Evolutionary conservation across 176 grass and related monocot species (phyloP), one percentile per base, ranked within the genome.

Genomic region (Lolium multiflorum): DNA sequence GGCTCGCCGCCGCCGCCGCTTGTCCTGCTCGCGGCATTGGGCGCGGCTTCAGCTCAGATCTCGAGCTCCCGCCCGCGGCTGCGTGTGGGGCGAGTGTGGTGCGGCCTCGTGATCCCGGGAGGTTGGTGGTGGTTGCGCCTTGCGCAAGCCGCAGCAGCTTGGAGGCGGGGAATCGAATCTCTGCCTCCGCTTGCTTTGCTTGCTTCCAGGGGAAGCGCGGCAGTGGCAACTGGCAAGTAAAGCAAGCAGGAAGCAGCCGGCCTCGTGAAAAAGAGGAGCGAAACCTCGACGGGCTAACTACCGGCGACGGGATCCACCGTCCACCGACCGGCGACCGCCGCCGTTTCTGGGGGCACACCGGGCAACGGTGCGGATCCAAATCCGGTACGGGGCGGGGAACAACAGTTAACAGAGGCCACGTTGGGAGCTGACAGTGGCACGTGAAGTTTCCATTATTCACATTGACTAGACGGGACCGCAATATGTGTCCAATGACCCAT

Each of bases 51-150:
- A 31, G 63, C 50, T 59, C 87, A 51, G 80, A 51, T 69, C 82
- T 76, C 44, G 71, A 76, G 82, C 71, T 17, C 57, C 57, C n/a
- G n/a, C n/a, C 57, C 8, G 15, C 71, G 16, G 49, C 48, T 31
- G 11, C 24, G 24, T 49, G 62, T 44, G 5, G 16, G n/a, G 31
- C 31, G 61, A 74, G 77, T 18, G 74, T 18, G 65, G 82, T 46
- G 88, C 4, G 58, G 55, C 48, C 84, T 72, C 61, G 88, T 86
- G 88, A 71, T 86, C 70, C 11, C 63, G n/a, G 52, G 37, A 26
- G 50, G 54, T 2, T 15, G 9, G 64, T 18, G 62, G 57, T 72
- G 50, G 85, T 59, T 72, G 77, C 71, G 26, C 14, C 41, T 1
- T 13, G 47, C 35, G 69, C 47, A 21, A 44, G 72, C 46, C 11